A percentile compares a stretch with the other conserved stretches of the same genome.
These are phyloP conservation scores for Syncephalis plumigaleata DNA, from an alignment of 371 early-diverging fungal species.

Conservation along the genomic window DNA sequence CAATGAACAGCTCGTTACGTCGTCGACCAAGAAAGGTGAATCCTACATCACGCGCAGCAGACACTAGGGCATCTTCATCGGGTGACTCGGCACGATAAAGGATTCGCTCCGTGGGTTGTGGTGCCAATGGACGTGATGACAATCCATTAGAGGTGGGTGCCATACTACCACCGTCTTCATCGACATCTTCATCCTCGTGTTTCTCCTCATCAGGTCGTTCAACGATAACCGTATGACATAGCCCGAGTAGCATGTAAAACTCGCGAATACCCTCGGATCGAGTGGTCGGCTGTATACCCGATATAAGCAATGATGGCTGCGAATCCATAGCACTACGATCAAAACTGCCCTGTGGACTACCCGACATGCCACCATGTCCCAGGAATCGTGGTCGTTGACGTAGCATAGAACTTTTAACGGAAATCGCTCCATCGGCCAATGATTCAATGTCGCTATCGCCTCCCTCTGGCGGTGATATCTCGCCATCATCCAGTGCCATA, in stretches of 20 bases:
- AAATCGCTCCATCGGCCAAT: not conserved
- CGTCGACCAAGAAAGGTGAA: constrained; percentile 52
- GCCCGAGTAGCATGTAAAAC: constrained; percentile 70
- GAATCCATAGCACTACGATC: too few relatives aligned
- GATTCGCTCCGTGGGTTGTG: constrained; percentile 3
- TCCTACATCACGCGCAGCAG: constrained; percentile 72
- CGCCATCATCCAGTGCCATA: constrained; percentile 6
- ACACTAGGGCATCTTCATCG: constrained; percentile 75
- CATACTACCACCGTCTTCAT: too few relatives aligned
- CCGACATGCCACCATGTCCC: constrained; percentile 9
- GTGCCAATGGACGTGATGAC: not conserved
- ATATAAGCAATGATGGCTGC: constrained; percentile 1
- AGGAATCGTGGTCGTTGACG: constrained; percentile 1
- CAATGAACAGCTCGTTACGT: constrained; percentile 31
- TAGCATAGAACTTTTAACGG: not conserved
- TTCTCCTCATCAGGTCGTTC: constrained; percentile 34
- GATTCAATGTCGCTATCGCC: not conserved
- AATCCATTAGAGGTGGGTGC: not conserved
- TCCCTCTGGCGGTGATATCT: not conserved
- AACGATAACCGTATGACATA: constrained; percentile 88
- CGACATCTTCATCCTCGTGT: constrained; percentile 26
- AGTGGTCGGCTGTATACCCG: constrained; percentile 10
- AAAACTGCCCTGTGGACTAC: not conserved
- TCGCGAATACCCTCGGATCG: constrained; percentile 30
- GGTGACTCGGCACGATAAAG: constrained; percentile 60